Percentiles rank a stretch among this genome's conserved stretches.
Conservation (phyloP, 176 grass and related monocot genomes). For the Urochloa ruziziensis region DNA sequence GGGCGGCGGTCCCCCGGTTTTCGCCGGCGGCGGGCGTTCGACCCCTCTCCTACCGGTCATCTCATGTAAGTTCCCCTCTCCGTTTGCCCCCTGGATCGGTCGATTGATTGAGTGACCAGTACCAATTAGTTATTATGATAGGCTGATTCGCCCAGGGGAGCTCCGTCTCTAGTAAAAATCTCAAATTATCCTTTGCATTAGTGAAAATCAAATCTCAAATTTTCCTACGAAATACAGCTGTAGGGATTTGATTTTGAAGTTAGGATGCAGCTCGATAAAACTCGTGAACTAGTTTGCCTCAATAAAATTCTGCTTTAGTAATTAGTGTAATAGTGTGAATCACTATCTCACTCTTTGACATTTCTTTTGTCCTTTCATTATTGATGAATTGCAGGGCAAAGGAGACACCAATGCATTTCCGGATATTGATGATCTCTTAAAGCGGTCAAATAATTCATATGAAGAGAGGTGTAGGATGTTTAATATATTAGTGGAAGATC, state of each 20-base stretch:
- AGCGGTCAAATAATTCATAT: neutral
- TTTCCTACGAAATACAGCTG: too few relatives aligned
- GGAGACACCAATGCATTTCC: neutral
- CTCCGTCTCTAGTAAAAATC: too few relatives aligned
- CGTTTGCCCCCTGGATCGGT: neutral
- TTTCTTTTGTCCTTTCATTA: neutral
- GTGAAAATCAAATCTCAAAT: too few relatives aligned
- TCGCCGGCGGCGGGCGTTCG: neutral
- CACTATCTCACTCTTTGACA: neutral
- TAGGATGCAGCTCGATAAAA: too few relatives aligned
- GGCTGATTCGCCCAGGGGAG: too few relatives aligned
- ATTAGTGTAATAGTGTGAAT: too few relatives aligned
- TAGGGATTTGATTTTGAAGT: too few relatives aligned
- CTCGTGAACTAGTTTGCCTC: too few relatives aligned
- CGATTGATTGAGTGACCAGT: neutral
- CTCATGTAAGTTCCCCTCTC: neutral
- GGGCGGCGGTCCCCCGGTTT: neutral
- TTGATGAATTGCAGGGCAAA: neutral
- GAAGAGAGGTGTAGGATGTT: neutral
- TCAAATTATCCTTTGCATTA: too few relatives aligned
- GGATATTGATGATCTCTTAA: neutral
- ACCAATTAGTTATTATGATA: too few relatives aligned
- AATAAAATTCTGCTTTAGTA: too few relatives aligned
- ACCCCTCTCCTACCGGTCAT: neutral
- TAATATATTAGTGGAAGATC: neutral